A percentile compares a stretch with the other conserved stretches of the same genome.
These are phyloP conservation scores for Bipolaris sorokiniana DNA, from an alignment of 2,329 filamentous ascomycete genomes.

Conservation along the genomic window DNA sequence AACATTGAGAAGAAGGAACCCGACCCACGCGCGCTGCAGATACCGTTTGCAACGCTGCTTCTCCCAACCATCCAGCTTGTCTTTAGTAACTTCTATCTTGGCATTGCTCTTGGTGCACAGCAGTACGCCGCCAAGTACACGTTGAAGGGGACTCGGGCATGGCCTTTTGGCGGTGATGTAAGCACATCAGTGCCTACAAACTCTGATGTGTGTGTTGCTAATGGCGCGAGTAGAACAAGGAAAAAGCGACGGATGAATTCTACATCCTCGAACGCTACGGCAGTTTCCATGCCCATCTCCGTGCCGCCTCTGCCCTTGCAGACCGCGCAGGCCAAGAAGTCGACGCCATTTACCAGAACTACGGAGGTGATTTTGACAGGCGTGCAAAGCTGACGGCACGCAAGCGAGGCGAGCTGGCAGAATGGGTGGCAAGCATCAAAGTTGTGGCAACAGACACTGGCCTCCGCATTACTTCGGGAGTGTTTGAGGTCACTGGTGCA, in stretches of 20 bases:
- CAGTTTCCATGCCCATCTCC: constrained; percentile 66
- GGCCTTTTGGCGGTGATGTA: constrained; percentile 67
- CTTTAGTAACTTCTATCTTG: constrained; percentile 71
- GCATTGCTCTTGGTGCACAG: constrained; percentile 66
- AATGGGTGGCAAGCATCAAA: constrained; percentile 68
- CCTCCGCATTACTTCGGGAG: constrained; percentile 63
- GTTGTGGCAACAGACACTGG: constrained; percentile 67
- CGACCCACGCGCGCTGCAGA: constrained; percentile 56
- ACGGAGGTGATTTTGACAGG: constrained; percentile 40
- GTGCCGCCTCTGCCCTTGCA: constrained; percentile 64
- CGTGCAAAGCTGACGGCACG: constrained; percentile 57
- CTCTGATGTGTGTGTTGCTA: not conserved
- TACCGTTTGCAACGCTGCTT: constrained; percentile 64
- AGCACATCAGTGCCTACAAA: not conserved
- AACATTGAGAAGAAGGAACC: constrained; percentile 58
- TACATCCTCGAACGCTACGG: constrained; percentile 70
- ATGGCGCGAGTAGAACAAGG: constrained; percentile 54
- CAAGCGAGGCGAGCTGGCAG: constrained; percentile 65
- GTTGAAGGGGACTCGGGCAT: constrained; percentile 62
- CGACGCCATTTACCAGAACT: constrained; percentile 55
- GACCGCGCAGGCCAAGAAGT: constrained; percentile 62
- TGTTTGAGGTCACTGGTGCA: constrained; percentile 69
- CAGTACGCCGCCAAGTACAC: constrained; percentile 64
- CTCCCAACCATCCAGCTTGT: constrained; percentile 69
- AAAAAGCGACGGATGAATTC: constrained; percentile 65